A percentile compares a stretch with the other conserved stretches of the same genome.
These are phyloP conservation scores for Diplocarpon rosae DNA, from an alignment of 2,329 filamentous ascomycete genomes.

Conservation along the genomic window DNA sequence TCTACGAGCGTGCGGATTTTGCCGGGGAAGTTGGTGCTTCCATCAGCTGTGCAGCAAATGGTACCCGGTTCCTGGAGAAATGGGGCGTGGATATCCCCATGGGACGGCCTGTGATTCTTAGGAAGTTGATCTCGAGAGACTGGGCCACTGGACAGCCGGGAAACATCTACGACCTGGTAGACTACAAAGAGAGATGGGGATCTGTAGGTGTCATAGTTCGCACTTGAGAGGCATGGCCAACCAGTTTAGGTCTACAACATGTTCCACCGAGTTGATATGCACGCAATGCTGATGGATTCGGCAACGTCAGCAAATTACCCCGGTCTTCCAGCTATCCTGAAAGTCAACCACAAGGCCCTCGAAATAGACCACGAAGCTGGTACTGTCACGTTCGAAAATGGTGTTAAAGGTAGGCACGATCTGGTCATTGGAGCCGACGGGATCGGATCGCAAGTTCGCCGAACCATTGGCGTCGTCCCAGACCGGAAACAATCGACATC, in stretches of 20 bases:
- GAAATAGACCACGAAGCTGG: conserved; percentile 39
- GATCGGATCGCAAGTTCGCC: conserved; percentile 54
- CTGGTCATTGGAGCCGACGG: conserved; percentile 37
- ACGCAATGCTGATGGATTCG: conserved; percentile 51
- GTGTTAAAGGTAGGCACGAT: conserved; percentile 25
- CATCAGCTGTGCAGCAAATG: conserved; percentile 58
- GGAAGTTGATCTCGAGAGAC: conserved; percentile 57
- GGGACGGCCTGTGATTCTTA: conserved; percentile 54
- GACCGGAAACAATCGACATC: conserved; percentile 28
- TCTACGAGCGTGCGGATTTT: conserved; percentile 57
- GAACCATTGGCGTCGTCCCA: conserved; percentile 42
- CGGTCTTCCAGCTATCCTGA: conserved; percentile 40
- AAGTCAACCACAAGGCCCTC: conserved; percentile 36
- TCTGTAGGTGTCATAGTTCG: conserved; percentile 24
- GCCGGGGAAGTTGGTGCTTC: conserved; percentile 58
- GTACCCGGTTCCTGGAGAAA: conserved; percentile 57
- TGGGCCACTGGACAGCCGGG: conserved; percentile 58
- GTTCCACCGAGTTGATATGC: conserved; percentile 60
- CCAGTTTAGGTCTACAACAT: conserved; percentile 37
- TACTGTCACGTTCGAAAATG: conserved; percentile 31
- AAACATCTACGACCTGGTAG: conserved; percentile 50
- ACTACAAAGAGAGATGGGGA: conserved; percentile 56
- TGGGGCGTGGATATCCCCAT: conserved; percentile 54
- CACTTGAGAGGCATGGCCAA: neutral
- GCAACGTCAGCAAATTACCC: conserved; percentile 44